Percentiles rank a stretch among this genome's conserved stretches.
These are phyloP conservation scores for Macroventuria anomochaeta DNA, from an alignment of 2,329 filamentous ascomycete genomes.

Conservation along the genomic window DNA sequence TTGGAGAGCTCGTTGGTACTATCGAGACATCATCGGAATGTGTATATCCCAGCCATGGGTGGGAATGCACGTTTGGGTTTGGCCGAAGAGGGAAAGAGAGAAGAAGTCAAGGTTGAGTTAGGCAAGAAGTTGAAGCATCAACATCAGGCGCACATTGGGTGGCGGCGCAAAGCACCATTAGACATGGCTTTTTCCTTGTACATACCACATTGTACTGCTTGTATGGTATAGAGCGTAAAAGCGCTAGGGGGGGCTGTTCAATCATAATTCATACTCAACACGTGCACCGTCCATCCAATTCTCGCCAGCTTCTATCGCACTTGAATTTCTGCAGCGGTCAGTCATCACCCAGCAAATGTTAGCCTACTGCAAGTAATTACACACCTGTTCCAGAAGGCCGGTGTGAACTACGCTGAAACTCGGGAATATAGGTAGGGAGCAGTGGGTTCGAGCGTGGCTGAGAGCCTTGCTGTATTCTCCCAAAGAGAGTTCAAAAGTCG, in stretches of 20 bases:
- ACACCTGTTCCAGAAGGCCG: not conserved
- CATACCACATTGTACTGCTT: conserved; percentile 18
- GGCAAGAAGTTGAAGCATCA: conserved; percentile 4
- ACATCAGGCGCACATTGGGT: conserved; percentile 2
- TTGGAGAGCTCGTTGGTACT: not conserved
- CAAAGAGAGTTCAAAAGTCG: not conserved
- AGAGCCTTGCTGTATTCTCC: not conserved
- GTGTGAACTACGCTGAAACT: not conserved
- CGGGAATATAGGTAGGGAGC: not conserved
- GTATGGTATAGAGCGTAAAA: conserved; percentile 14
- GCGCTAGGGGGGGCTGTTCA: conserved; percentile 4
- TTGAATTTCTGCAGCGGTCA: no score
- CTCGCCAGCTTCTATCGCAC: not conserved
- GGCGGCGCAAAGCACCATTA: conserved; percentile 13
- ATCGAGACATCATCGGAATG: conserved; percentile 5
- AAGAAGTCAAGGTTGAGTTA: conserved; percentile 4
- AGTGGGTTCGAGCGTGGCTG: not conserved
- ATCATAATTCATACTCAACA: conserved; percentile 2
- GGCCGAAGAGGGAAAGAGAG: conserved; percentile 5
- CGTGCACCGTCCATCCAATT: not conserved
- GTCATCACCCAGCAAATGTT: no score
- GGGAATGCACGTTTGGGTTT: conserved; percentile 10
- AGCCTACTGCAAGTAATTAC: not conserved
- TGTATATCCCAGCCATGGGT: not conserved
- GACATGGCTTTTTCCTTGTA: conserved; percentile 16